phyloP scores from a whole-genome alignment of 2,329 filamentous ascomycete species.

The Lasiodiplodia theobromae region DNA sequence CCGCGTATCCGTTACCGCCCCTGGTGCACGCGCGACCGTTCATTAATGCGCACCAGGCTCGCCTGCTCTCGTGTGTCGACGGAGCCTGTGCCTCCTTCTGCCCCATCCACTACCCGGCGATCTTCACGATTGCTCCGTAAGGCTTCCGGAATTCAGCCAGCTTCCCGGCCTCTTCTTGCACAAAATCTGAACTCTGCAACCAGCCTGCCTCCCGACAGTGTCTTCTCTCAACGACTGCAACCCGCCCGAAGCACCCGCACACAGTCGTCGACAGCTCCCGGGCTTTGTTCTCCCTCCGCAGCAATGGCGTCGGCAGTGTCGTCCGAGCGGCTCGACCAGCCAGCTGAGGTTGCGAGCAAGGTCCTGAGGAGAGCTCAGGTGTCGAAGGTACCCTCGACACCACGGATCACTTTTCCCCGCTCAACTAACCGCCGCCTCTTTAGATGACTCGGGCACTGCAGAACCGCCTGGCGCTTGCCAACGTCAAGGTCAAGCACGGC shows the following conservation, averaged over 20 bases:
- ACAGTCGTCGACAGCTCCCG: background rate
- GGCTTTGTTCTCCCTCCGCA: conserved; percentile 22
- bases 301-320: conserved; percentile 30
- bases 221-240: conserved; percentile 5
- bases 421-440: conserved; percentile 37
- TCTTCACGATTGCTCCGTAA: conserved; percentile 29
- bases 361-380: conserved; percentile 53
- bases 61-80: conserved; percentile 28
- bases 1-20: conserved; percentile 9
- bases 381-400: conserved; percentile 46
- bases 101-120: conserved; percentile 30
- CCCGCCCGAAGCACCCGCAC: conserved; percentile 18
- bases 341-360: conserved; percentile 51
- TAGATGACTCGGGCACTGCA: conserved; percentile 94
- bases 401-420: conserved; percentile 23
- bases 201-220: conserved; percentile 7
- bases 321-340: conserved; percentile 41
- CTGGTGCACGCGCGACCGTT: conserved; percentile 3
- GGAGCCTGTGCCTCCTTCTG: conserved; percentile 28
- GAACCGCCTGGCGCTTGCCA: conserved; percentile 91
- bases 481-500: conserved; percentile 96
- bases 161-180: conserved; percentile 27
- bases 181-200: conserved; percentile 30
- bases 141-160: conserved; percentile 31
- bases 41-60: conserved; percentile 27